A percentile compares a stretch with the other conserved stretches of the same genome.
These are phyloP conservation scores for Scheffersomyces cryptocercus DNA, from an alignment of 1,139 yeast genomes.

Conservation along the genomic window DNA sequence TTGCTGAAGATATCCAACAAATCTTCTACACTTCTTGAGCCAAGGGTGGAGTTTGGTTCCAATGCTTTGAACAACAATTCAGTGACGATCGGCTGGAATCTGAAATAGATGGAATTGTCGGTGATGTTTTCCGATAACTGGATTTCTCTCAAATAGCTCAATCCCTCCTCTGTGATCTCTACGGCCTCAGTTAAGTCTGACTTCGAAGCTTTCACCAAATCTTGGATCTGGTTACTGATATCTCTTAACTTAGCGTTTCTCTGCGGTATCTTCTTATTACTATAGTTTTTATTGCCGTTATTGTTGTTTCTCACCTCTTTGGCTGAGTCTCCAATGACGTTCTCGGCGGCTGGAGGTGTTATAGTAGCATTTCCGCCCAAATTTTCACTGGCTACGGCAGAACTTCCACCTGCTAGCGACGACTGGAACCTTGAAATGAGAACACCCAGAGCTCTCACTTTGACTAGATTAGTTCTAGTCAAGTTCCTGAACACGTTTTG, in stretches of 20 bases:
- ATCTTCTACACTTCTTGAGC: constrained; percentile 18
- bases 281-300: not conserved
- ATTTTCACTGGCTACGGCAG: not conserved
- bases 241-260: constrained; percentile 33
- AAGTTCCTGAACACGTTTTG: constrained; percentile 19
- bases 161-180: constrained; percentile 46
- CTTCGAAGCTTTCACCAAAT: constrained; percentile 21
- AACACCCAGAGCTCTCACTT: constrained; percentile 9
- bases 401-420: constrained; percentile 3
- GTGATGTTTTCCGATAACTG: constrained; percentile 35
- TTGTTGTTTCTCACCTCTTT: not conserved
- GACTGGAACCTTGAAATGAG: constrained; percentile 16
- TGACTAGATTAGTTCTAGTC: constrained; percentile 13
- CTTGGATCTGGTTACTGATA: constrained; percentile 32
- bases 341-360: not conserved
- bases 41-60: constrained; percentile 12
- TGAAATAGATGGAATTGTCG: constrained; percentile 22
- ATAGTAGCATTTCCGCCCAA: not conserved
- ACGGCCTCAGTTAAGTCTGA: constrained; percentile 30
- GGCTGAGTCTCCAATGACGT: not conserved
- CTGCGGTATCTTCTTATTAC: constrained; percentile 3
- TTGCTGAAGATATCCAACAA: constrained; percentile 29
- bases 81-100: constrained; percentile 29
- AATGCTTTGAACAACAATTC: constrained; percentile 23
- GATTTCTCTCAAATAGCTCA: constrained; percentile 40